A percentile compares a stretch with the other conserved stretches of the same genome.
Conservation (phyloP, 1,284 basidiomycete species). For the Ceratobasidium sp. region DNA sequence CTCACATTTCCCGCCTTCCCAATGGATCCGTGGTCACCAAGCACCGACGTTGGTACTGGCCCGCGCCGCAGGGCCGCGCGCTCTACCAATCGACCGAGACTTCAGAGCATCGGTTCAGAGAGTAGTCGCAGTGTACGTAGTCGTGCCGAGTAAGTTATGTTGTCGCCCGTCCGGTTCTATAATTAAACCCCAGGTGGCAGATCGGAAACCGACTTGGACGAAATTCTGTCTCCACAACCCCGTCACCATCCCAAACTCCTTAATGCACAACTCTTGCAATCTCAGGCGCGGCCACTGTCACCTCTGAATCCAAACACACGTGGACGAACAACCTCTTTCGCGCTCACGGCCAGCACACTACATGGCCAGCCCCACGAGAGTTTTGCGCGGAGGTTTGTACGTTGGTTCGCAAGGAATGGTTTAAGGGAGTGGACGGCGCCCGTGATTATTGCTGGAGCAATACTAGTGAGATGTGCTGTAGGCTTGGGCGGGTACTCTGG, state of each 20-base stretch:
- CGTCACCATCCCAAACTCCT: constrained; percentile 70
- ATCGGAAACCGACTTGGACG: constrained; percentile 54
- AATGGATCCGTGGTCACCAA: constrained; percentile 34
- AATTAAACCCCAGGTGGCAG: constrained; percentile 43
- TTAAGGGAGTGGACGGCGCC: constrained; percentile 72
- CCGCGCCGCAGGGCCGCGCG: constrained; percentile 20
- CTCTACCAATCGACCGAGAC: constrained; percentile 15
- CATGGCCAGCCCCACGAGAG: constrained; percentile 60
- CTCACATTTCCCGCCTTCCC: constrained; percentile 12
- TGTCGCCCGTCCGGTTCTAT: not conserved
- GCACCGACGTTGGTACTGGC: constrained; percentile 16
- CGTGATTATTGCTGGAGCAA: constrained; percentile 64
- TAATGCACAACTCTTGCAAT: constrained; percentile 66
- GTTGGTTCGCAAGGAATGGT: constrained; percentile 81
- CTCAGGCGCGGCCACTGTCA: constrained; percentile 60
- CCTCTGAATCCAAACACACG: constrained; percentile 50
- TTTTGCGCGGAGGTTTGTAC: constrained; percentile 72
- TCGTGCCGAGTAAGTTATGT: constrained; percentile 51
- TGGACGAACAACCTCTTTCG: constrained; percentile 49
- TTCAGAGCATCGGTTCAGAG: constrained; percentile 33
- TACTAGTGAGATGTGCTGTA: constrained; percentile 74
- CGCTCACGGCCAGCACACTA: constrained; percentile 57
- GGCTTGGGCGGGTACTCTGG: constrained; percentile 87
- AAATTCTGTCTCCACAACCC: constrained; percentile 71
- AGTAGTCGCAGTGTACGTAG: constrained; percentile 49